A percentile compares a stretch with the other conserved stretches of the same genome.
Evolutionary conservation across 2,329 filamentous ascomycete genomes (phyloP).

Genomic region (Colletotrichum sidae): DNA sequence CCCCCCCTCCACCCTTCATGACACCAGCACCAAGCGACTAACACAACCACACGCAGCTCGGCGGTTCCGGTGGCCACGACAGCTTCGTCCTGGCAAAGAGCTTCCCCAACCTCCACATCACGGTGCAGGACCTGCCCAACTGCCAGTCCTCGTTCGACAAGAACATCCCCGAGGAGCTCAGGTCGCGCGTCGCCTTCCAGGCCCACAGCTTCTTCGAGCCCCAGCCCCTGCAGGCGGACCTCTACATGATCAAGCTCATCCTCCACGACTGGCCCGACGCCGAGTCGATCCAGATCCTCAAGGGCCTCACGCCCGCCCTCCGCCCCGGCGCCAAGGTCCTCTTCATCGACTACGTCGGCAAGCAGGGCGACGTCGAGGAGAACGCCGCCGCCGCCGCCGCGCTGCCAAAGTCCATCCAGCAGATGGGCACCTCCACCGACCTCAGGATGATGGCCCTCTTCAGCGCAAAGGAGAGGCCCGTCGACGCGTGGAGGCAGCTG

Average conservation of each 20-base stretch:
- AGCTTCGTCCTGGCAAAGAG: constrained; percentile 53
- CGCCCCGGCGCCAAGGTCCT: constrained; percentile 55
- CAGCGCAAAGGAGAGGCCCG: constrained; percentile 59
- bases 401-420: constrained; percentile 50
- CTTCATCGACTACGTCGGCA: constrained; percentile 53
- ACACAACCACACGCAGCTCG: constrained; percentile 45
- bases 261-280: constrained; percentile 67
- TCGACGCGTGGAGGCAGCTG: constrained; percentile 58
- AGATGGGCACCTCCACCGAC: constrained; percentile 57
- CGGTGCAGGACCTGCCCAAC: constrained; percentile 58
- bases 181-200: constrained; percentile 48
- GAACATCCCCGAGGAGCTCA: constrained; percentile 48
- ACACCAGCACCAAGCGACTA: constrained; percentile 1
- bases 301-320: constrained; percentile 56
- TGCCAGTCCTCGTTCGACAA: constrained; percentile 49
- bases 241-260: constrained; percentile 66
- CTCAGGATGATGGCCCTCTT: constrained; percentile 63
- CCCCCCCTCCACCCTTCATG: neutral
- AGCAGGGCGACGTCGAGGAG: constrained; percentile 43
- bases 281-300: constrained; percentile 53
- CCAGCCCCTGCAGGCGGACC: constrained; percentile 54
- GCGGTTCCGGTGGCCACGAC: constrained; percentile 56
- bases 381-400: constrained; percentile 37
- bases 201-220: constrained; percentile 54
- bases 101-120: constrained; percentile 54